Evolutionary conservation across 2,329 filamentous ascomycete genomes (phyloP), one percentile per base, ranked within the genome.

Genomic region (Penicillium janthinellum): DNA sequence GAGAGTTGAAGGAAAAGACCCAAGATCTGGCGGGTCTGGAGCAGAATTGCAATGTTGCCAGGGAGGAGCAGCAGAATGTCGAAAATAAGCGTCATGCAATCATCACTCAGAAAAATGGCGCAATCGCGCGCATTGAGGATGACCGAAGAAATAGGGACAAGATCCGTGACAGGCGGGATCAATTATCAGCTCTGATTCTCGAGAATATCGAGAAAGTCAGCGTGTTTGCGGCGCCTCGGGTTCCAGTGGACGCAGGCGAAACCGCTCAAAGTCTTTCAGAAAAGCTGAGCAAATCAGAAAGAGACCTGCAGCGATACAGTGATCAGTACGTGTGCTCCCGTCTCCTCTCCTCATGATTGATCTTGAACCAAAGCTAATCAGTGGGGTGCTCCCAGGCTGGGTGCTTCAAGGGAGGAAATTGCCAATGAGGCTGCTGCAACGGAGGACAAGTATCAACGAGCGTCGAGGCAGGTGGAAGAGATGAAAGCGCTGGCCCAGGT

Each of bases 351-450:
- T 10, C 31, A 31, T 31, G 31, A 31, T 31, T 31, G 1, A 37
- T 20, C 31, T 4, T 12, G 31, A 37, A 35, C 17, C 8, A 39
- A 44, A 48, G 57, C 70, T 78, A 62, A 79, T 57, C 28, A 54
- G 45, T 25, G 17, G 12, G 17, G 22, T 47, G 63, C 14, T 54
- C 15, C 1, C 17, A 81, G 80, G 62, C 76, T 87, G 48, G 89
- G 90, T 25, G 88, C 84, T 54, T 81, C 84, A 20, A 86, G 90
- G 54, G 80, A 89, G 62, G 79, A 91, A 67, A 88, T 92, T 51
- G 82, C 83, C 55, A 79, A 83, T 4, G 76, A 77, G 47, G 77
- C 77, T 35, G 62, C 67, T 15, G 73, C 70, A 62, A 72, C 77
- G n/a, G 69, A 73, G 14, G 69, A 71, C 38, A 74, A 68, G 34